These are phyloP conservation scores for Litchi chinensis DNA, from an alignment of 345 rosid genomes.

Conservation along the genomic window DNA sequence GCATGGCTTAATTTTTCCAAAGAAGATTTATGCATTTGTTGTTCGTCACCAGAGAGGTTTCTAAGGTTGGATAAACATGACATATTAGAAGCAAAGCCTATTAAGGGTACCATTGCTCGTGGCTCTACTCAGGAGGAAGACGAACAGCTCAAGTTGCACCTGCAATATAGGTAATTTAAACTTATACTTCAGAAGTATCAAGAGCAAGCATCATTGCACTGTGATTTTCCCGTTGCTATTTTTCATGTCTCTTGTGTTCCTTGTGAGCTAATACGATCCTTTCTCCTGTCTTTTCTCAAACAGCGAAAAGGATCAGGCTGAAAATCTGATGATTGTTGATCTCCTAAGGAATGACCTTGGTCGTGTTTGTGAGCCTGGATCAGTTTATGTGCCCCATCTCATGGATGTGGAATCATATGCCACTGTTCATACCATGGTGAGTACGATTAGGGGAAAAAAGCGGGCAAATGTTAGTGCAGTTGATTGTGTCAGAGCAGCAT, in stretches of 20 bases:
- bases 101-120: conserved; percentile 89
- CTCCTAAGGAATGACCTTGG: conserved; percentile 95
- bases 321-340: conserved; percentile 96
- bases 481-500: conserved; percentile 81
- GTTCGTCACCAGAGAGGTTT: conserved; percentile 96
- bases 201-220: background rate
- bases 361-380: conserved; percentile 86
- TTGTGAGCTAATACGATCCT: background rate
- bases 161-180: conserved; percentile 66
- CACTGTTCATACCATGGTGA: conserved; percentile 97
- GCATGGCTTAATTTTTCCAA: conserved; percentile 88
- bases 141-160: conserved; percentile 60
- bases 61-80: conserved; percentile 71
- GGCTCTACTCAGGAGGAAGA: conserved; percentile 75
- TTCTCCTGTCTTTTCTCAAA: conserved; percentile 2
- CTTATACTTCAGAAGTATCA: background rate
- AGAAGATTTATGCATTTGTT: conserved; percentile 68
- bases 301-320: conserved; percentile 99
- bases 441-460: conserved; percentile 76
- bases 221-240: background rate
- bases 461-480: conserved; percentile 57
- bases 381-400: conserved; percentile 89
- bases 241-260: background rate
- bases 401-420: conserved; percentile 97
- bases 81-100: conserved; percentile 80